A percentile compares a stretch with the other conserved stretches of the same genome.
phyloP scores from a whole-genome alignment of 345 rosid species.

The Sisymbrium altissimum region DNA sequence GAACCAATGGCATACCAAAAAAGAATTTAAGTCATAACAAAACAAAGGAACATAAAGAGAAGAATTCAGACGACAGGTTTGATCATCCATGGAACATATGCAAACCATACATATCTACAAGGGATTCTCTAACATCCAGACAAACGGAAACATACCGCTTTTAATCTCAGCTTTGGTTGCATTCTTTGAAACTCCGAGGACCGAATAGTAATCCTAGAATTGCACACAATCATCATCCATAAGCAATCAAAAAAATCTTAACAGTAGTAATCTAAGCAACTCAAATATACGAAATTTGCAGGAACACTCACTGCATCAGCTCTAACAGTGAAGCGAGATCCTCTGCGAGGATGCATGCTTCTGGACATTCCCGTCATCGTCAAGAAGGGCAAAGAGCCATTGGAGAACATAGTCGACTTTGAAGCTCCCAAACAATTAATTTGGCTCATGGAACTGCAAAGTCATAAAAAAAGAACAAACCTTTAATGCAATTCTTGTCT shows the following conservation, averaged over 20 bases:
- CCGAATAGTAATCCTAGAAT: constrained; percentile 78
- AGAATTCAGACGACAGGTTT: neutral
- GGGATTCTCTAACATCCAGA: neutral
- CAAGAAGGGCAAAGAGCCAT: constrained; percentile 49
- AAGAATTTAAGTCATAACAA: too few species aligned
- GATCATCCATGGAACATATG: neutral
- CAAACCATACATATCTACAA: neutral
- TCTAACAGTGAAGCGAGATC: constrained; percentile 64
- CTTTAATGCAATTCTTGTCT: neutral
- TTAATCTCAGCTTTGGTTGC: constrained; percentile 92
- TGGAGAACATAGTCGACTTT: constrained; percentile 62
- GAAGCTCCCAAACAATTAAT: constrained; percentile 48
- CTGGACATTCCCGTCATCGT: constrained; percentile 43
- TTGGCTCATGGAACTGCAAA: constrained; percentile 49
- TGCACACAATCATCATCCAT: neutral
- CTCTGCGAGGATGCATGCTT: constrained; percentile 44
- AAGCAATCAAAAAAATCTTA: constrained; percentile 1
- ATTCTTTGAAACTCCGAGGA: constrained; percentile 88
- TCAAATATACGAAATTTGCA: neutral
- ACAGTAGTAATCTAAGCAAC: neutral
- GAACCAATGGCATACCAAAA: too few species aligned
- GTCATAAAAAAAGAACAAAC: neutral
- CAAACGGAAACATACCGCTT: constrained; percentile 53
- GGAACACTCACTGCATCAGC: constrained; percentile 69
- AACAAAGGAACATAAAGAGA: neutral